Evolutionary conservation across 176 grass and related monocot genomes (phyloP), one percentile per base, ranked within the genome.

Genomic region (Oryza longistaminata): DNA sequence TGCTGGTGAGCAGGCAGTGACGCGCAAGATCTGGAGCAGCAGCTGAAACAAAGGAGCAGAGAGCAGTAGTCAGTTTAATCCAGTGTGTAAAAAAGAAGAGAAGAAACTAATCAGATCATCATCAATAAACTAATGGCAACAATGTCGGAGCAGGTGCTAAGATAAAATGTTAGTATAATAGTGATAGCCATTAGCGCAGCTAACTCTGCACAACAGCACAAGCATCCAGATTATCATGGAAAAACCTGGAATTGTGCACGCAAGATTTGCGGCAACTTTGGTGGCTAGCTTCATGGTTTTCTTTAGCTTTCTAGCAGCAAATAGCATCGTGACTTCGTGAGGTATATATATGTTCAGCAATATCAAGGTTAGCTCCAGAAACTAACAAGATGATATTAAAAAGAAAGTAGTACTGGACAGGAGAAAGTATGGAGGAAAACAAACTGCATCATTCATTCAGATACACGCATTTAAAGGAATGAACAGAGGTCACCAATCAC

Each of bases 11-110:
- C 74, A 82, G 74, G 74, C 88, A 90, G 3, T 45, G 4, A 16
- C 1, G 58, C 83, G 68, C 67, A 29, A 21, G 74, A 90, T 74
- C 73, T 73, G 88, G 60, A 27, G 88, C 55, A 25, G 88, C 53
- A 26, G 73, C 79, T 86, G 73, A 78, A 86, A 83, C 68, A 73
- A 40, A 29, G 52, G 13, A n/a, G 15, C 62, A 62, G n/a, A 81
- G 72, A 43, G 29, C 24, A 53, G 9, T 66, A 45, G 52, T 66
- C 65, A 68, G 42, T 66, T 68, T 73, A 60, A 66, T 73, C 34
- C 24, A 25, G 0, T 17, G 15, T 8, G 53, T 2, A 7, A 35
- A 68, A 37, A 37, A 72, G 27, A 31, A 31, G 29, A 31, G 27
- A 31, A 31, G 29, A 43, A 40, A 40, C 44, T 48, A 58, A 67